Base-by-base conservation (phyloP, 768 basidiomycete species). In the Glaciozyma martinii region DNA sequence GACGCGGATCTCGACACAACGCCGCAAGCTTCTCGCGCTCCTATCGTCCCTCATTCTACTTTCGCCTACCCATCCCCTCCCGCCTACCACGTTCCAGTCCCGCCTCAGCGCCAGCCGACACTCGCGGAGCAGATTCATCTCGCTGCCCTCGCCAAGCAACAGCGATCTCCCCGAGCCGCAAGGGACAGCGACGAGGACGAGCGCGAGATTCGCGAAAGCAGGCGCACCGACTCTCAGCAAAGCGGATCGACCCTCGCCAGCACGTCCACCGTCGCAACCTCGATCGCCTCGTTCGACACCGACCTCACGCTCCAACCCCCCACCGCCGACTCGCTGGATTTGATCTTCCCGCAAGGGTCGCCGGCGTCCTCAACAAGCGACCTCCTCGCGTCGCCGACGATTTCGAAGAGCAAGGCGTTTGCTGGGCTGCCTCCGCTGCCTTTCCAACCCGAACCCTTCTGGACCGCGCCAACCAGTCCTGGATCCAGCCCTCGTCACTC, bases 401-500 rank as follows among this genome's bases (percentile, higher is more conserved):
- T 47, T 6, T 10, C 16, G 46, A 47, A 47, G 12, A 18, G 46
- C n/a, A 21, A 47, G 46, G 21, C 46, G 43, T 56, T 42, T 13
- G 37, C 37, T 43, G 37, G 65, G 29, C 49, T 65, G 0, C 58
- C 67, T 5, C 61, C 59, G 9, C 37, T 42, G 33, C 46, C 56
- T 0, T 65, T 50, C 44, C 59, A 63, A 12, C 13, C 19, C 21
- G 46, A 47, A 19, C 46, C 46, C 7, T 40, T 40, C 15, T 40
- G 37, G 37, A 40, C 37, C 10, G 37, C 37, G 12, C 37, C 37
- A 13, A 40, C 37, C 10, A 40, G 37, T 40, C 37, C 37, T 40
- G 37, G 37, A 40, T 46, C 71, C 74, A 6, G 75, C 76, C 0
- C 74, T 76, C 0, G 72, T 76, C 6, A 71, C 30, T 25, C 59